These are phyloP conservation scores for Aegilops bicornis DNA, from an alignment of 176 grass and related monocot species.

Conservation along the genomic window DNA sequence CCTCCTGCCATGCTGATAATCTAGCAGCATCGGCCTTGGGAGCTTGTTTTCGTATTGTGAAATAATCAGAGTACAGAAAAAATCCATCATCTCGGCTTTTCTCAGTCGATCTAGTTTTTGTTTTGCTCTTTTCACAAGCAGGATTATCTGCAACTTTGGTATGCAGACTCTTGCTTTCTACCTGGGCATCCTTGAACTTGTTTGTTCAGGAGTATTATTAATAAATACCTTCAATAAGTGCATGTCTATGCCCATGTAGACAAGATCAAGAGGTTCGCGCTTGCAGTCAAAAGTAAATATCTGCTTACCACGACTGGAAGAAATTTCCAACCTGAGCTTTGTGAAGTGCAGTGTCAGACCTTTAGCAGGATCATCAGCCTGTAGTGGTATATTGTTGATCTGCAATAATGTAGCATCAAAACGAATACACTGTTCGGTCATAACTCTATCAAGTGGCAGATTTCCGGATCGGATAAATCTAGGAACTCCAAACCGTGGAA, in stretches of 20 bases:
- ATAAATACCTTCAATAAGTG: constrained; percentile 77
- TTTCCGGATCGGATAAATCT: constrained; percentile 90
- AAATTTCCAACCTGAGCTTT: constrained; percentile 80
- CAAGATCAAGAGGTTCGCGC: constrained; percentile 94
- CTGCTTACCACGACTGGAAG: constrained; percentile 88
- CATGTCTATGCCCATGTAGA: constrained; percentile 91
- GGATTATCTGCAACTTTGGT: constrained; percentile 44
- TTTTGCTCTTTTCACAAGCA: constrained; percentile 51
- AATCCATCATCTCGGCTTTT: constrained; percentile 78
- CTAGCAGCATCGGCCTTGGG: constrained; percentile 83
- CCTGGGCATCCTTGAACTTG: constrained; percentile 44
- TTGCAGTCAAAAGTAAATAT: constrained; percentile 88
- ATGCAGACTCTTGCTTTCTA: constrained; percentile 40
- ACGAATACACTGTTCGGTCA: constrained; percentile 96
- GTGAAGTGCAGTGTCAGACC: constrained; percentile 68
- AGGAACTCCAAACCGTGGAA: constrained; percentile 94
- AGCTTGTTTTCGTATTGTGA: constrained; percentile 92
- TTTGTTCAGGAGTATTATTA: constrained; percentile 50
- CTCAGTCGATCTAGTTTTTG: constrained; percentile 48
- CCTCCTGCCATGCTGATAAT: constrained; percentile 82
- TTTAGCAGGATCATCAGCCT: constrained; percentile 84
- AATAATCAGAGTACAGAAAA: constrained; percentile 90
- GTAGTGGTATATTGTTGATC: constrained; percentile 68
- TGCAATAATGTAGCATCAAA: constrained; percentile 57
- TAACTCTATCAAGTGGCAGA: constrained; percentile 91